Evolutionary conservation across 805 yeast genomes (phyloP).

Genomic region (Jamesozyma jinghongensis): DNA sequence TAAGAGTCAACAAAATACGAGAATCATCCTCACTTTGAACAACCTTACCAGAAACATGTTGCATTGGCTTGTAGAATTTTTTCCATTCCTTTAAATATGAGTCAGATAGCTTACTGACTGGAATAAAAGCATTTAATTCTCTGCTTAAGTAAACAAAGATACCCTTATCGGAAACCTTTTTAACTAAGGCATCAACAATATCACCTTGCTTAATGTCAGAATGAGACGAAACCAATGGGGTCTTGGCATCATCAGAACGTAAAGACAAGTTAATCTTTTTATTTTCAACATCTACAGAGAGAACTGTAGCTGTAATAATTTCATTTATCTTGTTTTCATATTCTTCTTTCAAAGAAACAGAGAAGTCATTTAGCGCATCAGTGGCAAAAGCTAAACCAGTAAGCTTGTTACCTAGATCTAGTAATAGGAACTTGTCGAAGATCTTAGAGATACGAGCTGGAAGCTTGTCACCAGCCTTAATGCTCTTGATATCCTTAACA

Average conservation of each 20-base stretch:
- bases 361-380: constrained; percentile 67
- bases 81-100: constrained; percentile 82
- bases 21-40: constrained; percentile 51
- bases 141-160: constrained; percentile 70
- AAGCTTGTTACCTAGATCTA: constrained; percentile 56
- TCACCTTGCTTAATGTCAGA: constrained; percentile 59
- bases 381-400: constrained; percentile 54
- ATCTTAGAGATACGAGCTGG: constrained; percentile 59
- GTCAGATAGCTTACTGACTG: constrained; percentile 75
- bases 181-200: constrained; percentile 73
- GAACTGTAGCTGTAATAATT: constrained; percentile 48
- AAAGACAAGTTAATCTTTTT: constrained; percentile 56
- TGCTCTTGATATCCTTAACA: constrained; percentile 37
- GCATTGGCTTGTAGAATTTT: constrained; percentile 58
- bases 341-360: constrained; percentile 40
- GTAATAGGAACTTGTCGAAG: constrained; percentile 50
- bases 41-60: constrained; percentile 67
- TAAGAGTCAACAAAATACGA: constrained; percentile 66
- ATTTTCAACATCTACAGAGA: constrained; percentile 30
- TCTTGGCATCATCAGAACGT: constrained; percentile 42
- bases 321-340: constrained; percentile 39
- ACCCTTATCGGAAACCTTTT: constrained; percentile 65
- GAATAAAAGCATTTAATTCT: constrained; percentile 65
- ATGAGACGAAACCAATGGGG: constrained; percentile 39
- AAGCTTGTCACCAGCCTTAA: constrained; percentile 43